These are phyloP conservation scores for Plenodomus biglobosus DNA, from an alignment of 2,329 filamentous ascomycete genomes.

Conservation along the genomic window DNA sequence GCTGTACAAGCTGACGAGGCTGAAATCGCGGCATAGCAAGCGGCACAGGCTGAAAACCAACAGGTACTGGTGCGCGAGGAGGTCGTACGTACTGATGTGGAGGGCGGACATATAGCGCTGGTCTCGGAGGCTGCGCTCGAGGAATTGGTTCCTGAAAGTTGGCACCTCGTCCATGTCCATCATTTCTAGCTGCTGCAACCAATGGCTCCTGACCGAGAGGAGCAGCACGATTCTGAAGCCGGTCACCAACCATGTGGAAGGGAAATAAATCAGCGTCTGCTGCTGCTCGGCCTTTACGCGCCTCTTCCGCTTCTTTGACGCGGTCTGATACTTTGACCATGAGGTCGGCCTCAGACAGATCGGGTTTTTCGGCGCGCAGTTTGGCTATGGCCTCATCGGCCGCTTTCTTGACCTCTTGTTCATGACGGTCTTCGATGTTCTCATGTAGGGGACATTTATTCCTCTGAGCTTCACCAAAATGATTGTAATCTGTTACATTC, in stretches of 20 bases:
- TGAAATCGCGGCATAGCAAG: no score
- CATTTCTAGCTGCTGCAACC: background rate
- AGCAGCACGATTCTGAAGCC: conserved; percentile 10
- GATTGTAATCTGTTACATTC: conserved; percentile 63
- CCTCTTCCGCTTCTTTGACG: conserved; percentile 45
- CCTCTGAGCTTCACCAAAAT: conserved; percentile 61
- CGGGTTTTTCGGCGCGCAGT: conserved; percentile 61
- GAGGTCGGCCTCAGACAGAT: conserved; percentile 60
- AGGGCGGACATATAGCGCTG: background rate
- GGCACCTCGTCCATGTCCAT: no score
- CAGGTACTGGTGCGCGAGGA: background rate
- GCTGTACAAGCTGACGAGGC: background rate
- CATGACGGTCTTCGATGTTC: conserved; percentile 59
- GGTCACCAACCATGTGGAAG: conserved; percentile 24
- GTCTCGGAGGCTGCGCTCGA: conserved; percentile 1
- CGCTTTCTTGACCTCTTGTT: conserved; percentile 64
- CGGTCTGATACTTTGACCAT: conserved; percentile 59
- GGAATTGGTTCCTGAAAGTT: background rate
- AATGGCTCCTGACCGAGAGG: background rate
- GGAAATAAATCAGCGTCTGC: conserved; percentile 19
- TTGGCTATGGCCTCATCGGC: conserved; percentile 60
- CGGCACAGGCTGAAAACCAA: conserved; percentile 1
- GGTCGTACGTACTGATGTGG: conserved; percentile 19
- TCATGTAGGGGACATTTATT: conserved; percentile 70
- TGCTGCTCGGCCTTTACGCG: conserved; percentile 21